These are phyloP conservation scores for Alternaria novae-zelandiae DNA, from an alignment of 2,329 filamentous ascomycete genomes.

Conservation along the genomic window DNA sequence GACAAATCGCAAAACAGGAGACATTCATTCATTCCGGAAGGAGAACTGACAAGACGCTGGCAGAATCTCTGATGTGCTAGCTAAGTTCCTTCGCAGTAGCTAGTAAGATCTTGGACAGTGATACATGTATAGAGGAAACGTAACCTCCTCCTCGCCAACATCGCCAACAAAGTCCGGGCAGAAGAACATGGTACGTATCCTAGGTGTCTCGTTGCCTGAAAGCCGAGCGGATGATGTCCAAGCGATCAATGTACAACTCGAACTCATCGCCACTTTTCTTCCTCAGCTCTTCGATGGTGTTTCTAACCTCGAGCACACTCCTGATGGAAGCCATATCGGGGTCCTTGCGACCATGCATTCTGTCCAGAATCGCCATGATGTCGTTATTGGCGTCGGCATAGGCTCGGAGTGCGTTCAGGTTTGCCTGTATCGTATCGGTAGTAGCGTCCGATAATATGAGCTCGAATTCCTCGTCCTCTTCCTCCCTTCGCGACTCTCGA, in stretches of 20 bases:
- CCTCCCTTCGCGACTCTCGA: background rate
- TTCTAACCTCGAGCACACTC: background rate
- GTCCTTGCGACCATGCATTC: background rate
- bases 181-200: background rate
- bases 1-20: background rate
- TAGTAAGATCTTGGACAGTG: rapidly evolving
- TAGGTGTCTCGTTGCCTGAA: background rate
- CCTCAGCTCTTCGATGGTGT: background rate
- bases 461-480: background rate
- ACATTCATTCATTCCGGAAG: rapidly evolving
- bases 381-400: background rate
- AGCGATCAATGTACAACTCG: background rate
- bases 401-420: background rate
- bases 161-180: background rate
- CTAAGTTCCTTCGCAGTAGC: background rate
- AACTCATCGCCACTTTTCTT: background rate
- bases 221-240: background rate
- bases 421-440: background rate
- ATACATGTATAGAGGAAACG: background rate
- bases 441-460: background rate
- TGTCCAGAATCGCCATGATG: background rate
- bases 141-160: background rate
- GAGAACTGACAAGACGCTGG: background rate
- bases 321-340: background rate
- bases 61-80: background rate